phyloP scores from a whole-genome alignment of 2,329 filamentous ascomycete genomes.

The Talaromyces sp. region DNA sequence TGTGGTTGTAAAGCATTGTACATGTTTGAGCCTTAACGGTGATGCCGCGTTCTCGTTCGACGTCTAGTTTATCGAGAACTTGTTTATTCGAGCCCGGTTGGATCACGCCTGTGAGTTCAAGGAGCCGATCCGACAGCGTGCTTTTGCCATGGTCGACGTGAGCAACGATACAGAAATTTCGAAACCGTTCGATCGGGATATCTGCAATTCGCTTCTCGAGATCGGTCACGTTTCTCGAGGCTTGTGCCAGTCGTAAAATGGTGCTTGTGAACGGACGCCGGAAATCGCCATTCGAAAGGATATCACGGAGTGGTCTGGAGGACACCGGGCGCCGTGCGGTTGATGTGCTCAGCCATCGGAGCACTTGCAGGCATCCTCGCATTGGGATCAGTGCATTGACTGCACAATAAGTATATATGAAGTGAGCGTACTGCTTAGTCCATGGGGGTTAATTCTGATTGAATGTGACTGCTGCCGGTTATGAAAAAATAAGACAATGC shows the following conservation, averaged over 20 bases:
- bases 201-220: conserved; percentile 56
- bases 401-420: conserved; percentile 1
- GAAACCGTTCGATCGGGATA: conserved; percentile 54
- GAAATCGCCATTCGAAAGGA: conserved; percentile 17
- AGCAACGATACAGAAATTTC: conserved; percentile 98
- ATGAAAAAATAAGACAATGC: background rate
- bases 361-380: conserved; percentile 47
- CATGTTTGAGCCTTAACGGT: conserved; percentile 99
- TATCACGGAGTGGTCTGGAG: conserved; percentile 22
- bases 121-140: conserved; percentile 84
- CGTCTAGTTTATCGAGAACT: conserved; percentile 93
- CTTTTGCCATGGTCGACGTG: conserved; percentile 99
- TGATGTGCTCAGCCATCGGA: conserved; percentile 45
- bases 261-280: conserved; percentile 32
- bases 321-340: conserved; percentile 25
- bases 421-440: background rate
- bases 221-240: conserved; percentile 38
- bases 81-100: conserved; percentile 83
- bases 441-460: background rate
- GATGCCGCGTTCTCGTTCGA: conserved; percentile 92
- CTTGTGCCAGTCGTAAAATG: conserved; percentile 23
- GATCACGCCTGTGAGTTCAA: conserved; percentile 94
- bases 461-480: background rate
- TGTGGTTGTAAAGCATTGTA: conserved; percentile 89
- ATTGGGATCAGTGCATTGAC: conserved; percentile 37